phyloP scores from a whole-genome alignment of 345 rosid genomes.

The Dipteronia dyeriana region DNA sequence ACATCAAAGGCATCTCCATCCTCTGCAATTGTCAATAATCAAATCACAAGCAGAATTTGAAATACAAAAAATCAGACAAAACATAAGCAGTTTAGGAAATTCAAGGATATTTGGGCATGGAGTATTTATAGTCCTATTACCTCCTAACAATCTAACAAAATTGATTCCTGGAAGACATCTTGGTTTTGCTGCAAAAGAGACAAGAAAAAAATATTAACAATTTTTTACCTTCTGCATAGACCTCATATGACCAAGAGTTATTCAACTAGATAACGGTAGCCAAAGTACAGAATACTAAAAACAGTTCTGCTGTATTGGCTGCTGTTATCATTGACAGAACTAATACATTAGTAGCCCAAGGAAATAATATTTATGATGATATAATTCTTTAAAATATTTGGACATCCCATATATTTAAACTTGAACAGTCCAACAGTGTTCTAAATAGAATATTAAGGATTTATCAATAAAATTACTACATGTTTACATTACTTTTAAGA shows the following conservation, averaged over 20 bases:
- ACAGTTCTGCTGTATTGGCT: background rate
- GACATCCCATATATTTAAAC: background rate
- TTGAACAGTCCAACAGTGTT: background rate
- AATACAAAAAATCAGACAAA: background rate
- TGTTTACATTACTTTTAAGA: background rate
- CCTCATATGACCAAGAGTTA: background rate
- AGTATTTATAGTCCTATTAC: constrained; percentile 37
- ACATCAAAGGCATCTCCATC: constrained; percentile 94
- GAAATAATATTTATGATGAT: background rate
- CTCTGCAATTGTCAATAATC: constrained; percentile 49
- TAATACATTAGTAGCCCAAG: background rate
- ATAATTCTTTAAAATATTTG: background rate
- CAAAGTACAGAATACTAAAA: too few species aligned
- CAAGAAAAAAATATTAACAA: background rate
- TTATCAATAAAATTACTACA: background rate
- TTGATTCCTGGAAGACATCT: constrained; percentile 70
- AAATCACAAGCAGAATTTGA: constrained; percentile 13
- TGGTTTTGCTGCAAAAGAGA: constrained; percentile 67
- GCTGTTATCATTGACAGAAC: background rate
- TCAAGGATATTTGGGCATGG: background rate
- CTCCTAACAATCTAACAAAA: constrained; percentile 84
- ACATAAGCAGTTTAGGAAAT: background rate
- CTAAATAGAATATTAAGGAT: background rate
- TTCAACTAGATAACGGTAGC: background rate
- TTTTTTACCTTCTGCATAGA: background rate